phyloP scores from a whole-genome alignment of 2,329 filamentous ascomycete species.

The Boeremia lycopersici region DNA sequence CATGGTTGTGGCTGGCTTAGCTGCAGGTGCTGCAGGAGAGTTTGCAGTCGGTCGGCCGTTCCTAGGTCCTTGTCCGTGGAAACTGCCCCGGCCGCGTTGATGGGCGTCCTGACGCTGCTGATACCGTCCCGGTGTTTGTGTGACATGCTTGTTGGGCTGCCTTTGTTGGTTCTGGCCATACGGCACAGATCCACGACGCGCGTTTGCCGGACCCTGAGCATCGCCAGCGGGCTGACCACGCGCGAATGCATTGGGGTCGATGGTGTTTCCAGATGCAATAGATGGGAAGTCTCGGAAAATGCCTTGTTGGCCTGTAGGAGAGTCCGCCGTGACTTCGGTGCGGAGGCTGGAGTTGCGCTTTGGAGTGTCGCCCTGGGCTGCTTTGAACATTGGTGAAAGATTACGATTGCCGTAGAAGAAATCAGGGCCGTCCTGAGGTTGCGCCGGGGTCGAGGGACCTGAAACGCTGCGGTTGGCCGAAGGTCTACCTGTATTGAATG shows the following conservation, averaged over 20 bases:
- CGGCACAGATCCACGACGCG: conserved; percentile 35
- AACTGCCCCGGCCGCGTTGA: conserved; percentile 21
- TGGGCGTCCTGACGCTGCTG: conserved; percentile 34
- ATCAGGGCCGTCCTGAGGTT: conserved; percentile 33
- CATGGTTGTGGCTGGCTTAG: conserved; percentile 33
- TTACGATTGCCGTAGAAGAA: conserved; percentile 54
- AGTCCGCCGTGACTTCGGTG: conserved; percentile 49
- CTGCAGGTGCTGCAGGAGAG: conserved; percentile 20
- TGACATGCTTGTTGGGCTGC: conserved; percentile 30
- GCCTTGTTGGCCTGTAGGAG: conserved; percentile 32
- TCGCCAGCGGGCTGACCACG: conserved; percentile 24
- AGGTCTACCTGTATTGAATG: conserved; percentile 44
- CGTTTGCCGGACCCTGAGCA: conserved; percentile 18
- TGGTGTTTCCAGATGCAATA: conserved; percentile 20
- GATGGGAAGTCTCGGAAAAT: conserved; percentile 34
- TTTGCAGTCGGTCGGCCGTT: conserved; percentile 20
- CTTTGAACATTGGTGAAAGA: conserved; percentile 57
- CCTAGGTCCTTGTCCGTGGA: conserved; percentile 18
- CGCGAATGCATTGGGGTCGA: conserved; percentile 28
- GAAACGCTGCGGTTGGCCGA: conserved; percentile 37
- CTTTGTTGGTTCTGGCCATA: conserved; percentile 34
- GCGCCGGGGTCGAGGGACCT: conserved; percentile 42
- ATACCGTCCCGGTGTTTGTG: conserved; percentile 32
- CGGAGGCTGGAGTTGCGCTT: conserved; percentile 52
- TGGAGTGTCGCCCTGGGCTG: conserved; percentile 50